Base-by-base conservation (phyloP, 2,329 filamentous ascomycete species). In the Calonectria montana region DNA sequence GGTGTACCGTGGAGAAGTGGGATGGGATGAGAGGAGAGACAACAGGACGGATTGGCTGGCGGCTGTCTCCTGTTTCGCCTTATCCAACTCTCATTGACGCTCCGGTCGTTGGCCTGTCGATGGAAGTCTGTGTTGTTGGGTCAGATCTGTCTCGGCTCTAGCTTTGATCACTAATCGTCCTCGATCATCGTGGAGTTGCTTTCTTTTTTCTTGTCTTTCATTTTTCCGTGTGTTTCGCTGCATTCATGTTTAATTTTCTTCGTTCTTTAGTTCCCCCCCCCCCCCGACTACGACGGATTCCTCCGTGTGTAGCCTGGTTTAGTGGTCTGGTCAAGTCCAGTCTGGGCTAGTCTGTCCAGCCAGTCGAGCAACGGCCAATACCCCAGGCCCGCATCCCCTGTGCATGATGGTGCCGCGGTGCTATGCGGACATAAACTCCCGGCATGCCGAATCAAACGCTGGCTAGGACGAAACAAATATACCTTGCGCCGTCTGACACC, bases 401-500 rank as follows among this genome's bases (percentile, higher is more conserved):
- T 23, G 7, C 31, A 31, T 61, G 16, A n/a, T 43, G 39, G 18
- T 31, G 37, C 13, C n/a, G 37, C n/a, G 13, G 37, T 62, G 23
- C 57, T 31, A 21, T 10, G 57, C 25, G 57, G 39, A 62, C 39
- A 23, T 27, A 18, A 57, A 59, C 18, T 35, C 21, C 18, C 15
- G 25, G 53, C 41, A 15, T n/a, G 21, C 31, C 37, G 31, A 39
- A 45, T 27, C 57, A 31, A 21, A 31, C 35, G 35, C 23, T 59
- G 29, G 27, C 41, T 35, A 31, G 67, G 10, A 65, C 41, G 50
- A 65, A 65, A 31, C 35, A 61, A 69, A 50, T 50, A 48, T 31
- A 59, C 61, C 41, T 69, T 57, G 47, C 61, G 39, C 39, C 48
- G 39, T 45, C 59, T 48, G 50, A 69, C 67, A 50, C 41, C 48